Evolutionary conservation across 2,329 filamentous ascomycete species (phyloP), one percentile per base, ranked within the genome.

Genomic region (Trichoderma sp.): DNA sequence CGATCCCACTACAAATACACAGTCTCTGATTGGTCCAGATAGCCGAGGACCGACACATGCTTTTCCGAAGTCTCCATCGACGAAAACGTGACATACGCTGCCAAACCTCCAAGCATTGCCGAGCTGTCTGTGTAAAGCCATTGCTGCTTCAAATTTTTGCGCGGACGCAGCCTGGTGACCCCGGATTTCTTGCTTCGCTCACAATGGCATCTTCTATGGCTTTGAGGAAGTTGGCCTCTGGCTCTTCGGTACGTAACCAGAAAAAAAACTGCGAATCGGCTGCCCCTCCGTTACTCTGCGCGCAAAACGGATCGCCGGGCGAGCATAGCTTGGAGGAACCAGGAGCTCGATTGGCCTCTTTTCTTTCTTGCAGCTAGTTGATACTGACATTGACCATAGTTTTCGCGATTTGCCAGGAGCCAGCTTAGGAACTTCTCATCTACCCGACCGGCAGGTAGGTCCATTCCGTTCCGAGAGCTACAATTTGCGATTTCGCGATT

Each of bases 351-450:
- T n/a, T 30, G 67, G 32, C 68, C 36, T 20, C 26, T 57, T 62
- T 15, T 43, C 9, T 61, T 20, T 17, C 23, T 9, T 58, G 6
- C n/a, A 36, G 34, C 32, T 53, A 26, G 62, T 67, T 73, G 73
- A 67, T 39, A n/a, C 72, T 71, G 77, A 79, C 64, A 79, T 72
- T 71, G 77, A 79, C 62, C 79, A 28, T 73, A 93, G 91, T 88
- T 93, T 80, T 88, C 89, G 75, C 87, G 88, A 79, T 83, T 86
- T 77, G 82, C 90, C 77, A 88, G 87, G 82, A 86, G 85, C 78
- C 89, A 93, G 79, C 86, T 88, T 79, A 89, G 95, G 84, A 86
- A 90, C 73, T 98, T 99, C 85, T 97, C 95, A 74, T 94, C 93
- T 74, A 95, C 95, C 74, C 90, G 91, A 79, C 90, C 93, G 76